Percentiles rank a stretch among this genome's conserved stretches.
Evolutionary conservation across 768 basidiomycete genomes (phyloP).

Genomic region (Ramaria rubella): DNA sequence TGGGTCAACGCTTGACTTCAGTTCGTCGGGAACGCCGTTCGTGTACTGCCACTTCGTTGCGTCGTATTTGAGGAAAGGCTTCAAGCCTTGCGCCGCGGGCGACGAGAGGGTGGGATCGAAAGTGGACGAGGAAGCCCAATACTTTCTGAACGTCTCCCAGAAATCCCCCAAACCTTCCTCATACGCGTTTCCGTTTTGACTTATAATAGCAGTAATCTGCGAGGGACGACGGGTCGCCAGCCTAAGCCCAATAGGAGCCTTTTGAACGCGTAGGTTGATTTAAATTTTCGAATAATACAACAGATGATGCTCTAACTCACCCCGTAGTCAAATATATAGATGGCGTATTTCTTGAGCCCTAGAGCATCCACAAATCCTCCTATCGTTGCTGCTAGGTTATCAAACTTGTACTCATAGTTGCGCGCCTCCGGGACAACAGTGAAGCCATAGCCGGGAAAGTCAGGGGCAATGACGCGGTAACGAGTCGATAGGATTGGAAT

Average conservation of each 20-base stretch:
- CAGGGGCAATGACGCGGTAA: slow-evolving; percentile 44
- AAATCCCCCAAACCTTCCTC: slow-evolving; percentile 37
- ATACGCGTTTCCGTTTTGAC: slow-evolving; percentile 47
- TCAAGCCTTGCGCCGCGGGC: slow-evolving; percentile 19
- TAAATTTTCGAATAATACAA: background rate
- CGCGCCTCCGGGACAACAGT: slow-evolving; percentile 34
- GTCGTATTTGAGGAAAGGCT: slow-evolving; percentile 22
- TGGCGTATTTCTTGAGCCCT: slow-evolving; percentile 31
- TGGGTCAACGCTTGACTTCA: slow-evolving; percentile 17
- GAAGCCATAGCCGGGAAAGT: slow-evolving; percentile 46
- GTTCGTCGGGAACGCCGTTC: slow-evolving; percentile 25
- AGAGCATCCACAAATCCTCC: slow-evolving; percentile 36
- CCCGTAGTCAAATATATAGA: slow-evolving; percentile 49
- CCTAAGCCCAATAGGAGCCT: slow-evolving; percentile 18
- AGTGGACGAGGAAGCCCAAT: slow-evolving; percentile 22
- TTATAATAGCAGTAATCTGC: slow-evolving; percentile 37
- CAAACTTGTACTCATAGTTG: slow-evolving; percentile 37
- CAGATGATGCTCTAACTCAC: slow-evolving; percentile 15
- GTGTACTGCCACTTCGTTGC: slow-evolving; percentile 34
- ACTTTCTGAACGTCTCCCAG: slow-evolving; percentile 30
- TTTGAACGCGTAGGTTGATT: slow-evolving; percentile 9
- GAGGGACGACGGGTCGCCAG: slow-evolving; percentile 37
- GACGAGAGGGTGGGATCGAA: slow-evolving; percentile 21
- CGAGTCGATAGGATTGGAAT: slow-evolving; percentile 34
- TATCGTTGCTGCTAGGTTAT: slow-evolving; percentile 33